Evolutionary conservation across 2,329 filamentous ascomycete genomes (phyloP), one percentile per base, ranked within the genome.

Genomic region (Fonsecaea nubica): DNA sequence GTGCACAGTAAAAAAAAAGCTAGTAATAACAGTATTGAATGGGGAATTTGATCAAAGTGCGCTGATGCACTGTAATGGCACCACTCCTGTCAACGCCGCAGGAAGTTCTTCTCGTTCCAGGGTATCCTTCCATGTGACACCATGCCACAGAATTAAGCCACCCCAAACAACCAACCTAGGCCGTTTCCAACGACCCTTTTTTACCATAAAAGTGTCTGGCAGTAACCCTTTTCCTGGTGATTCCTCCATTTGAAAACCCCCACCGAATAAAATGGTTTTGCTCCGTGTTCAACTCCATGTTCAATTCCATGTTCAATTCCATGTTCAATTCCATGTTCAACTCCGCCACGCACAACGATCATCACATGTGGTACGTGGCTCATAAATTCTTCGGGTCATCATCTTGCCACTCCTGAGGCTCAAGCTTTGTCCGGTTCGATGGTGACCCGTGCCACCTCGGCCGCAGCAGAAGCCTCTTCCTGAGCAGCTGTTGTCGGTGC

Each of bases 381-480:
- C n/a, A 3, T 18, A 18, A n/a, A 45, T 3, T 45, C n/a, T 45
- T 10, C 40, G 9, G 15, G n/a, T 45, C 40, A 18, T 45, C 40
- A 21, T 18, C 15, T 25, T 25, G 21, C 13, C 42, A 25, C n/a
- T 18, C 32, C 6, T 3, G 13, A 12, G 4, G 21, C 10, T 67
- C 62, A 67, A 18, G 50, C 30, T 56, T 65, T 65, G 30, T 67
- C 64, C 3, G 57, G 38, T 33, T 67, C 68, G 15, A 55, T 48
- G 13, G 61, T 60, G 15, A 66, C 56, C 32, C 67, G 52, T n/a
- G 64, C 61, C 7, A 64, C 38, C 30, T 45, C 64, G 2, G 67
- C 64, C 7, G 65, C 68, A 32, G 42, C 62, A 42, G 68, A 58
- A 10, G 54, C 67, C 25, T 64, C 60, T 10, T 50, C 62, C 35